Conservation (phyloP, 805 yeast species). For the Lipomyces spencermartinsiae region DNA sequence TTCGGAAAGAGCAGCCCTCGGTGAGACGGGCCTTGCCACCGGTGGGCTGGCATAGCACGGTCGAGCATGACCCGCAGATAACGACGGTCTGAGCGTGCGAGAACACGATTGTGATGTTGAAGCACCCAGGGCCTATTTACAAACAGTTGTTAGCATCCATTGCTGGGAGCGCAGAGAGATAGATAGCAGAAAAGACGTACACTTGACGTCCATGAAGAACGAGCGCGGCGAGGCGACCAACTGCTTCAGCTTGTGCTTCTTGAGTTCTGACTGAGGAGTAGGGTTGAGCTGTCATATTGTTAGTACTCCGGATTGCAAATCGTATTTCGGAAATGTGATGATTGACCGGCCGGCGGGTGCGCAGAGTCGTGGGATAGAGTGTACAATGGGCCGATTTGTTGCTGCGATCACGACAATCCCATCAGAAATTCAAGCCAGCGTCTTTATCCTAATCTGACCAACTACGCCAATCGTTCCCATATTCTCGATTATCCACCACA, state of each 20-base stretch:
- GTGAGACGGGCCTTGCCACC: conserved; percentile 99
- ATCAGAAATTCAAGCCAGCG: too few species aligned
- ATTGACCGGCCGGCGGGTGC: not conserved
- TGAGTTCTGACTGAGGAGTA: conserved; percentile 93
- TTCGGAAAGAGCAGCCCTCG: conserved; percentile 99
- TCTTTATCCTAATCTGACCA: too few species aligned
- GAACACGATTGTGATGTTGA: conserved; percentile 98
- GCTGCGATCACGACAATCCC: too few species aligned
- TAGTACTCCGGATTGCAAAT: not conserved
- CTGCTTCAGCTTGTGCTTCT: conserved; percentile 95
- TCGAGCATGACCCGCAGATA: conserved; percentile 98
- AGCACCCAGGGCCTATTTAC: conserved; percentile 82
- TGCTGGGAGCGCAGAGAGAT: not conserved
- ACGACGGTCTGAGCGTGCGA: conserved; percentile 99
- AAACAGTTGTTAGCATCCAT: not conserved
- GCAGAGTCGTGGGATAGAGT: not conserved
- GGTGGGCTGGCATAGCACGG: conserved; percentile 97
- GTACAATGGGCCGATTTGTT: too few species aligned
- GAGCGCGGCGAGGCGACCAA: conserved; percentile 99
- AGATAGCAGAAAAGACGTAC: conserved; percentile 46
- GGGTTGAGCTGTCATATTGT: conserved; percentile 70
- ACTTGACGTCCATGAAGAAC: conserved; percentile 99
- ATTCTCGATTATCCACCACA: not conserved
- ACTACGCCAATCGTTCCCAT: not conserved
- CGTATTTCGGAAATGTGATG: not conserved